Conservation (phyloP, 352 stramenopile genomes). For the Thraustochytrium sp. region DNA sequence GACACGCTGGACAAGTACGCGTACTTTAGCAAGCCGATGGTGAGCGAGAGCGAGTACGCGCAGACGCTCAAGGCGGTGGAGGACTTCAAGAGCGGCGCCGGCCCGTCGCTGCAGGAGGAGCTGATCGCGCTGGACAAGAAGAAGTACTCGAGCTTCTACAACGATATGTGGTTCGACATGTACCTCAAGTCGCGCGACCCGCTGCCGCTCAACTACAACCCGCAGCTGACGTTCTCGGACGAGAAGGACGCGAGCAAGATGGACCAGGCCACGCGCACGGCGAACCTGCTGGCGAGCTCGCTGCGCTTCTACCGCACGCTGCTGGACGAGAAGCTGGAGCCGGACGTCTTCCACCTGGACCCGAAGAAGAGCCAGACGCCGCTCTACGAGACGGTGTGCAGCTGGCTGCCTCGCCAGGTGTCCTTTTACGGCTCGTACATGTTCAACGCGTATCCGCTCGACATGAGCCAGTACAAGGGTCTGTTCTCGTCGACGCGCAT, state of each 20-base stretch:
- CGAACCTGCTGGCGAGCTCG: slow-evolving; percentile 73
- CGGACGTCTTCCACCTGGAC: slow-evolving; percentile 81
- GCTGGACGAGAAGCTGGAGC: slow-evolving; percentile 67
- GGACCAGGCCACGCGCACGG: slow-evolving; percentile 66
- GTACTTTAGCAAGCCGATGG: slow-evolving; percentile 64
- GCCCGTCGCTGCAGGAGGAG: slow-evolving; percentile 64
- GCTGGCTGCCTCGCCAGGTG: slow-evolving; percentile 67
- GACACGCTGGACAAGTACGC: slow-evolving; percentile 69
- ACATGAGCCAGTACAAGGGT: slow-evolving; percentile 85
- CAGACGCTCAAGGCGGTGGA: slow-evolving; percentile 57
- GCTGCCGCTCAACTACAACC: slow-evolving; percentile 81
- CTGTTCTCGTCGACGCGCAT: slow-evolving; percentile 73
- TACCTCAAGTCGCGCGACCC: slow-evolving; percentile 75
- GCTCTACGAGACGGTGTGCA: slow-evolving; percentile 70
- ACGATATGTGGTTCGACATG: slow-evolving; percentile 85
- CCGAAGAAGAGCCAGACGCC: slow-evolving; percentile 65
- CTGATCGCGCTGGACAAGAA: slow-evolving; percentile 67
- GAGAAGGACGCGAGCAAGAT: slow-evolving; percentile 71
- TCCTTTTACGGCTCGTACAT: slow-evolving; percentile 77
- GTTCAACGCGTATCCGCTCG: slow-evolving; percentile 72
- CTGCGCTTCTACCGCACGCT: slow-evolving; percentile 72
- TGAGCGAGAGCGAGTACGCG: slow-evolving; percentile 61
- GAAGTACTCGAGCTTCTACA: slow-evolving; percentile 82
- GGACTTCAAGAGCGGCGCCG: slow-evolving; percentile 63
- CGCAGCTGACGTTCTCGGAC: slow-evolving; percentile 58